Percentiles rank a stretch among this genome's conserved stretches.
Conservation (phyloP, 371 early-diverging fungal genomes). For the Actinomortierella wolfii region DNA sequence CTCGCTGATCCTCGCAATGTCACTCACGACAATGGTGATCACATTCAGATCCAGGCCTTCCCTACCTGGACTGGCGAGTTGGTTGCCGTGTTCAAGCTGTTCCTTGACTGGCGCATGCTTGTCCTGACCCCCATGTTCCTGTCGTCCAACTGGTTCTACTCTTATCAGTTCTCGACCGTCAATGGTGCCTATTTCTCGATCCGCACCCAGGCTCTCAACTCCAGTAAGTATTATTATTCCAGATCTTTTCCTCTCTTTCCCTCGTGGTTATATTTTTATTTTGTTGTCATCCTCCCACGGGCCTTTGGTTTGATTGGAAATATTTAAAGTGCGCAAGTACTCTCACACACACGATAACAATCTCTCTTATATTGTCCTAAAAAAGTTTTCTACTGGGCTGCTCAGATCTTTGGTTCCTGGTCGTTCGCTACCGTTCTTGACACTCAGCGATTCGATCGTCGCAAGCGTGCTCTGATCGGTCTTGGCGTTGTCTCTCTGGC, state of each 20-base stretch:
- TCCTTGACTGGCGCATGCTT: slow-evolving; percentile 66
- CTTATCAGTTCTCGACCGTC: slow-evolving; percentile 63
- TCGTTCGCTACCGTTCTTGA: slow-evolving; percentile 65
- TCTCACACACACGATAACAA: too few species aligned
- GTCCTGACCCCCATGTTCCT: slow-evolving; percentile 69
- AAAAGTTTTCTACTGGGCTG: slow-evolving; percentile 72
- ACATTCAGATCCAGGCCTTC: slow-evolving; percentile 56
- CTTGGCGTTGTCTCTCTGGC: slow-evolving; percentile 50
- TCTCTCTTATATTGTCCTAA: too few species aligned
- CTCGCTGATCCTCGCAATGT: slow-evolving; percentile 67
- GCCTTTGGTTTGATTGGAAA: too few species aligned
- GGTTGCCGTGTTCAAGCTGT: slow-evolving; percentile 60
- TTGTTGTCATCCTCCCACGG: too few species aligned
- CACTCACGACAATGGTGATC: slow-evolving; percentile 66
- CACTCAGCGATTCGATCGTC: slow-evolving; percentile 49
- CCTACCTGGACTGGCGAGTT: slow-evolving; percentile 61
- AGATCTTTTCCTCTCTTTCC: background rate
- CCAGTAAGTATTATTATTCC: slow-evolving; percentile 51
- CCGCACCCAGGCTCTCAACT: slow-evolving; percentile 38
- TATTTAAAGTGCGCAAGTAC: too few species aligned
- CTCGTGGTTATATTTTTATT: too few species aligned
- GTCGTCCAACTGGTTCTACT: slow-evolving; percentile 79
- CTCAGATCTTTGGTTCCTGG: slow-evolving; percentile 70
- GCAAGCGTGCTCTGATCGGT: slow-evolving; percentile 63
- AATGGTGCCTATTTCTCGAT: slow-evolving; percentile 38